phyloP scores from a whole-genome alignment of 108 stramenopile genomes.

The Cyclotella sp. region DNA sequence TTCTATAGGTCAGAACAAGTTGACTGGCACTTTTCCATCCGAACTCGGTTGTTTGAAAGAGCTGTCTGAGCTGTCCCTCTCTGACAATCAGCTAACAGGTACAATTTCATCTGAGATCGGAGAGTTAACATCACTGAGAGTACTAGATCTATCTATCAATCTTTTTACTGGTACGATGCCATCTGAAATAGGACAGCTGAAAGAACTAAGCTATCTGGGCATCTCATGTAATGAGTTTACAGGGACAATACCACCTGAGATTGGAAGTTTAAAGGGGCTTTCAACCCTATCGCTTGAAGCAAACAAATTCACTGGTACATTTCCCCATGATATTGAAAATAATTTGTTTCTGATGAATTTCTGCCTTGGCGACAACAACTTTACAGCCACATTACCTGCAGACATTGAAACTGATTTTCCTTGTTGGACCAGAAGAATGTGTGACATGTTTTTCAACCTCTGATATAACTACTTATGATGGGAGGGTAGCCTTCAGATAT shows the following conservation, averaged over 20 bases:
- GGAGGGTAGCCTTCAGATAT: too few species aligned
- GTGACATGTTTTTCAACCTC: too few species aligned
- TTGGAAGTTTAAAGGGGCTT: neutral
- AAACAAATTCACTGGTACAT: neutral
- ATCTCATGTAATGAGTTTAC: neutral
- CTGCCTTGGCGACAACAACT: neutral
- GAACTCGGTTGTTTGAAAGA: neutral
- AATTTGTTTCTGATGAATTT: neutral
- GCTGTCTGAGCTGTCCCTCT: constrained; percentile 3
- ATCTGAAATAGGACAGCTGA: neutral
- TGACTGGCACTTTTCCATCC: neutral
- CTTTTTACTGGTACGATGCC: neutral
- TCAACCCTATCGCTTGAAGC: neutral
- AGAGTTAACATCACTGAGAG: neutral
- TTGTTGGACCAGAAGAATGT: too few species aligned
- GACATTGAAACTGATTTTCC: too few species aligned
- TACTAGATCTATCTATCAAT: neutral
- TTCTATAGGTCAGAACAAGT: neutral
- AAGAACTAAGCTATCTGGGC: neutral
- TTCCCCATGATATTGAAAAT: neutral
- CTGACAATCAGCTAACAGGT: neutral
- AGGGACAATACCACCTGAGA: neutral
- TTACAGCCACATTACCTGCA: neutral
- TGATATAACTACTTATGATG: too few species aligned
- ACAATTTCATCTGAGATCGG: neutral